phyloP scores from a whole-genome alignment of 805 yeast genomes.

The Myxozyma geophila region DNA sequence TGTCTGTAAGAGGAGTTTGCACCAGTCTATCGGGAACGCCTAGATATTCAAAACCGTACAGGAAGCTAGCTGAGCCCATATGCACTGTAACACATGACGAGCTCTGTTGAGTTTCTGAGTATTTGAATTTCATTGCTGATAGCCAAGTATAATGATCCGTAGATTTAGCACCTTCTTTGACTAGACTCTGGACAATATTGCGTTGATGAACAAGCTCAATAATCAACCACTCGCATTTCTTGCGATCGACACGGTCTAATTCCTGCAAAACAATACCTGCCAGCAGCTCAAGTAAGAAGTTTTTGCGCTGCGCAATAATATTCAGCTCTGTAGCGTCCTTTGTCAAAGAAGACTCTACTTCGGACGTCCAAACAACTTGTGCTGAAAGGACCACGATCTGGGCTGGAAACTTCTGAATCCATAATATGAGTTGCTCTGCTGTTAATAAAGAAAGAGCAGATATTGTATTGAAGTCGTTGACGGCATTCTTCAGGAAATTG shows the following conservation, averaged over 20 bases:
- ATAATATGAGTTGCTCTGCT: conserved; percentile 38
- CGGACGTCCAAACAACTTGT: conserved; percentile 62
- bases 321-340: not conserved
- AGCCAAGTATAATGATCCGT: conserved; percentile 52
- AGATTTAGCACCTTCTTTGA: conserved; percentile 24
- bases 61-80: conserved; percentile 58
- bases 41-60: conserved; percentile 80
- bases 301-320: not conserved
- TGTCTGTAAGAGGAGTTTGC: conserved; percentile 70
- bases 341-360: conserved; percentile 41
- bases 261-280: conserved; percentile 45
- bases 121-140: conserved; percentile 57
- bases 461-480: conserved; percentile 37
- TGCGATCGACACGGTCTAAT: conserved; percentile 45
- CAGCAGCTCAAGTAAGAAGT: conserved; percentile 39
- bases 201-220: conserved; percentile 69
- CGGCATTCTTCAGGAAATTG: conserved; percentile 43
- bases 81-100: conserved; percentile 45
- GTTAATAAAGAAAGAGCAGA: conserved; percentile 32
- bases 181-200: conserved; percentile 46
- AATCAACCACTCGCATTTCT: conserved; percentile 62
- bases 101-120: conserved; percentile 9
- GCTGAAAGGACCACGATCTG: conserved; percentile 61
- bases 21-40: conserved; percentile 78
- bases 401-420: conserved; percentile 54